Conservation (phyloP, 306 rosid species). For the Comarum palustre region DNA sequence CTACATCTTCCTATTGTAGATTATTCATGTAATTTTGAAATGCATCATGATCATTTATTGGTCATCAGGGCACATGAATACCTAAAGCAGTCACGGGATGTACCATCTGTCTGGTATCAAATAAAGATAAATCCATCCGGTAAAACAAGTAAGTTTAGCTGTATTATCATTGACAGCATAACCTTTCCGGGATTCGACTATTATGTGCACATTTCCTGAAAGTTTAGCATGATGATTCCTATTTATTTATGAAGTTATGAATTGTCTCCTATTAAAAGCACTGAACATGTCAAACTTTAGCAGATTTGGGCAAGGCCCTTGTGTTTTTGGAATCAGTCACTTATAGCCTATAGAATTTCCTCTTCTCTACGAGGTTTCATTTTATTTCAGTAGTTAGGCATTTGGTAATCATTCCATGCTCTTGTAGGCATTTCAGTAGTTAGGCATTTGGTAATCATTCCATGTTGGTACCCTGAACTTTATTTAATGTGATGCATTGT, state of each 20-base stretch:
- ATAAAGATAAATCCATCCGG: constrained; percentile 67
- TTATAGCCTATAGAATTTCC: neutral
- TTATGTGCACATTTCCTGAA: neutral
- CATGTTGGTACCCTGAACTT: constrained; percentile 4
- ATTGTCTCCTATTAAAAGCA: no score
- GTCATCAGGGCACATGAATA: constrained; percentile 85
- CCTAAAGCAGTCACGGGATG: constrained; percentile 49
- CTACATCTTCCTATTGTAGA: constrained; percentile 12
- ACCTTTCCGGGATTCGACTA: neutral
- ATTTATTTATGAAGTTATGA: neutral
- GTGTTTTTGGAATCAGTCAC: neutral
- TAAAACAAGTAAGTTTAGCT: constrained; percentile 69
- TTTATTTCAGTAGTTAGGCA: constrained; percentile 1
- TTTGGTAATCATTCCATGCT: neutral
- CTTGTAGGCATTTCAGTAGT: neutral
- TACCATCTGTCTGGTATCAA: constrained; percentile 75
- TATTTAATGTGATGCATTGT: constrained; percentile 28
- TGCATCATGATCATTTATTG: constrained; percentile 20
- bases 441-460: neutral
- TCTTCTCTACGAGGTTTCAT: neutral
- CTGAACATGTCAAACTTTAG: neutral
- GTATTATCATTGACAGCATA: neutral
- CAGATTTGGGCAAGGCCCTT: neutral
- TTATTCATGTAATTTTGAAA: neutral
- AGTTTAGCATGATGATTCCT: neutral